These are phyloP conservation scores for Besnoitia besnoiti DNA, from an alignment of 169 alveolate species.

Conservation along the genomic window DNA sequence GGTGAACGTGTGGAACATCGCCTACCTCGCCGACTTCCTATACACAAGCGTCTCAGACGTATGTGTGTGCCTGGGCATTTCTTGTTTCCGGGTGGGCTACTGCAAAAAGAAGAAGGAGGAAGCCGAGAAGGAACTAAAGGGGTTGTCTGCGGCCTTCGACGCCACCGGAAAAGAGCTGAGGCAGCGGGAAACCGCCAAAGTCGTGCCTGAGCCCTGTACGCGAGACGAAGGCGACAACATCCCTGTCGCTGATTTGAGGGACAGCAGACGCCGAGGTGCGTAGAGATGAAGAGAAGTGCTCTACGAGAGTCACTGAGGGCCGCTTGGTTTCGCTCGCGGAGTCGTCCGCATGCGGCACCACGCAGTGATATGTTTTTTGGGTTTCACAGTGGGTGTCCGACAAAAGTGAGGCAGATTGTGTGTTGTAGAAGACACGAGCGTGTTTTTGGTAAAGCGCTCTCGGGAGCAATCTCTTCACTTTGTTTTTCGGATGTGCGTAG, in stretches of 20 bases:
- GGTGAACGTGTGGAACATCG: conserved; percentile 46
- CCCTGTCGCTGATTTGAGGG: neutral
- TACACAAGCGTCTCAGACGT: conserved; percentile 62
- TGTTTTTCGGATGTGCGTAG: too few relatives aligned
- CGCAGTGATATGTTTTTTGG: too few relatives aligned
- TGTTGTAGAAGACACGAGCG: too few relatives aligned
- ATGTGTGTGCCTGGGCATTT: conserved; percentile 34
- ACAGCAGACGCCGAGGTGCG: neutral
- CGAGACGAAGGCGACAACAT: neutral
- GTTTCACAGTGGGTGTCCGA: too few relatives aligned
- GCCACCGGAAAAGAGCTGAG: neutral
- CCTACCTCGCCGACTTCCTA: conserved; percentile 57
- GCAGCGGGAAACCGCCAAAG: neutral
- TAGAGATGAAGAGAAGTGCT: neutral
- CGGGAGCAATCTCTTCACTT: too few relatives aligned
- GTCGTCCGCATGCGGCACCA: too few relatives aligned
- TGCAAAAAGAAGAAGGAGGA: neutral
- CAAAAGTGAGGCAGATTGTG: too few relatives aligned
- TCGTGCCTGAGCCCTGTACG: neutral
- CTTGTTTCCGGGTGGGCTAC: conserved; percentile 38
- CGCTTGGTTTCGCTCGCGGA: too few relatives aligned
- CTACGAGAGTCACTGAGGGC: too few relatives aligned
- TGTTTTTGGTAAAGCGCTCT: too few relatives aligned
- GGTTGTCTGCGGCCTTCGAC: neutral
- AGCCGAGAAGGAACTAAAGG: neutral